Percentiles rank a stretch among this genome's conserved stretches.
Conservation (phyloP, 1,284 basidiomycete genomes). For the Sanghuangporus baumii region DNA sequence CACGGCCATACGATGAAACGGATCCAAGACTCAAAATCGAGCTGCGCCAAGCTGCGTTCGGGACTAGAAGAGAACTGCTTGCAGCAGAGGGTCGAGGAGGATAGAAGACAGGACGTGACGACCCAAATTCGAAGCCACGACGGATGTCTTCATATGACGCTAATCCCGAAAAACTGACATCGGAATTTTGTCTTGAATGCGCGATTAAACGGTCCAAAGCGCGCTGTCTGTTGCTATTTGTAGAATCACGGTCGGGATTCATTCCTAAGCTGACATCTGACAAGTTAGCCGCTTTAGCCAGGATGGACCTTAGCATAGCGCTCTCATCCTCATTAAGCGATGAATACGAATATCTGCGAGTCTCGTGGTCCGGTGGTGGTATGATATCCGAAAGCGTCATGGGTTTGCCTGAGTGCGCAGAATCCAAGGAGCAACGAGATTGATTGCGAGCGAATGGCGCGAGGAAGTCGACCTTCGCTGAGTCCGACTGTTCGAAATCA, state of each 20-base stretch:
- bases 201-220: conserved; percentile 21
- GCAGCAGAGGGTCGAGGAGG: conserved; percentile 38
- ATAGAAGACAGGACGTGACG: conserved; percentile 59
- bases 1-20: conserved; percentile 72
- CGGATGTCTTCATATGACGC: conserved; percentile 71
- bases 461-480: conserved; percentile 71
- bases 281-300: conserved; percentile 40
- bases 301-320: conserved; percentile 54
- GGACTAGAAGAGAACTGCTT: conserved; percentile 28
- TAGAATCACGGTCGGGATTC: conserved; percentile 33
- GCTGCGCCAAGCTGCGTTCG: conserved; percentile 39
- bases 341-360: conserved; percentile 41
- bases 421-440: conserved; percentile 30
- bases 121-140: conserved; percentile 65
- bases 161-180: conserved; percentile 60
- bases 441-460: conserved; percentile 49
- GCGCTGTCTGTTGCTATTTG: conserved; percentile 25
- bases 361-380: conserved; percentile 47
- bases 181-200: conserved; percentile 47
- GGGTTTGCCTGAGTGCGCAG: conserved; percentile 24
- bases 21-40: conserved; percentile 76
- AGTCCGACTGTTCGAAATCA: conserved; percentile 25
- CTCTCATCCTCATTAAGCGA: conserved; percentile 45
- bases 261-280: conserved; percentile 26
- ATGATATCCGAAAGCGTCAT: conserved; percentile 70